Conservation (phyloP, 441 rosid species). For the Gossypium laxum region DNA sequence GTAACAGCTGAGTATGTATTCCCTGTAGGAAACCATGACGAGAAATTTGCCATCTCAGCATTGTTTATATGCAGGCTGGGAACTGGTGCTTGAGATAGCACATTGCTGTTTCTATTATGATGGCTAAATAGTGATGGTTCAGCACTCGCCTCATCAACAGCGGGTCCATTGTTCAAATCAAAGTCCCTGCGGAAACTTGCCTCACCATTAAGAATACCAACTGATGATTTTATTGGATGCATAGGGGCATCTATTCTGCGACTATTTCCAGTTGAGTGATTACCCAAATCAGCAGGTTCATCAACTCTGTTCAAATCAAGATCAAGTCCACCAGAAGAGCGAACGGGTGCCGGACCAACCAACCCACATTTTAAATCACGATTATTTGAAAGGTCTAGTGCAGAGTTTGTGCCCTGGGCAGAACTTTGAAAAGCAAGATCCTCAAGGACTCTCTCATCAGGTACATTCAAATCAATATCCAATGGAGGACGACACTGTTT, state of each 20-base stretch:
- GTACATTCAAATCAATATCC: constrained; percentile 75
- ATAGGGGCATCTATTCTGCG: constrained; percentile 29
- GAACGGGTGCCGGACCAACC: constrained; percentile 28
- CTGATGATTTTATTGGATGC: constrained; percentile 30
- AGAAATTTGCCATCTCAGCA: constrained; percentile 41
- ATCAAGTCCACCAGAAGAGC: constrained; percentile 55
- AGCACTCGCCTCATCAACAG: constrained; percentile 38
- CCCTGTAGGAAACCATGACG: constrained; percentile 57
- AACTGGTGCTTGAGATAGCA: constrained; percentile 36
- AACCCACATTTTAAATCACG: constrained; percentile 21
- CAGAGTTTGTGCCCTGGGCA: constrained; percentile 27
- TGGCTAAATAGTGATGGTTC: constrained; percentile 45
- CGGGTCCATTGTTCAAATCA: constrained; percentile 89
- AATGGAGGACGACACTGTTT: constrained; percentile 45
- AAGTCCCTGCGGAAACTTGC: constrained; percentile 44
- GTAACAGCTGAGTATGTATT: constrained; percentile 45
- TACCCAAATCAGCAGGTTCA: constrained; percentile 45
- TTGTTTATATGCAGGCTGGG: constrained; percentile 38
- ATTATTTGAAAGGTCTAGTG: constrained; percentile 20
- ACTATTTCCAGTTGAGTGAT: constrained; percentile 29
- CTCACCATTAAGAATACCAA: constrained; percentile 32
- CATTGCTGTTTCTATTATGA: constrained; percentile 34
- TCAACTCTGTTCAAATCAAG: constrained; percentile 72
- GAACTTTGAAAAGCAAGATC: constrained; percentile 46
- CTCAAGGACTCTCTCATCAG: constrained; percentile 69